Evolutionary conservation across 1,139 yeast species (phyloP).

Genomic region (Candida glucosophila): DNA sequence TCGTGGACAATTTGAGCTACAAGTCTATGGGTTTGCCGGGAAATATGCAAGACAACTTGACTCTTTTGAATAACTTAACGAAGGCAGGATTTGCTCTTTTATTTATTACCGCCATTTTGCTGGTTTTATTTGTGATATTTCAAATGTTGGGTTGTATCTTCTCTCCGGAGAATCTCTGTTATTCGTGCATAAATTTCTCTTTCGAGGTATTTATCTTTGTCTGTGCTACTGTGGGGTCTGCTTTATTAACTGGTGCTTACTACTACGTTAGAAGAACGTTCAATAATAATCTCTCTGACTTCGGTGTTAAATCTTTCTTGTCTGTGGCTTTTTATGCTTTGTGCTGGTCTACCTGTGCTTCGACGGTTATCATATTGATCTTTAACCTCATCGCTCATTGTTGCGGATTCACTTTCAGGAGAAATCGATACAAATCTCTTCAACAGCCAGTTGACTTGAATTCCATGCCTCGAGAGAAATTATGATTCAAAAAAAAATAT

Average conservation of each 20-base stretch:
- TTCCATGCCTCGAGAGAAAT: too few species aligned
- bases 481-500: too few species aligned
- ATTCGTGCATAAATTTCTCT: conserved; percentile 32
- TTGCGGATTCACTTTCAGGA: conserved; percentile 31
- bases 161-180: conserved; percentile 29
- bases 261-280: conserved; percentile 21
- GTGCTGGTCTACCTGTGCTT: conserved; percentile 33
- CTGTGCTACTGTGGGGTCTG: conserved; percentile 24
- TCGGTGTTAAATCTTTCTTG: conserved; percentile 28
- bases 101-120: conserved; percentile 18
- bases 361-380: conserved; percentile 24
- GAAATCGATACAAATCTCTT: not conserved
- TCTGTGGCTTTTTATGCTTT: conserved; percentile 38
- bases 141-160: conserved; percentile 26
- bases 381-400: conserved; percentile 37
- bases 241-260: conserved; percentile 26
- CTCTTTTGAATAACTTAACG: conserved; percentile 19
- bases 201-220: conserved; percentile 25
- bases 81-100: conserved; percentile 21
- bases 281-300: conserved; percentile 21
- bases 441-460: too few species aligned
- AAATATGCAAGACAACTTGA: conserved; percentile 21
- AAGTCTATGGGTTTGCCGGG: conserved; percentile 32
- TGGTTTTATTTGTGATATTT: conserved; percentile 20
- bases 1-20: conserved; percentile 18